Percentiles rank a stretch among this genome's conserved stretches.
These are phyloP conservation scores for Xylariales sp. DNA, from an alignment of 2,329 filamentous ascomycete species.

Conservation along the genomic window DNA sequence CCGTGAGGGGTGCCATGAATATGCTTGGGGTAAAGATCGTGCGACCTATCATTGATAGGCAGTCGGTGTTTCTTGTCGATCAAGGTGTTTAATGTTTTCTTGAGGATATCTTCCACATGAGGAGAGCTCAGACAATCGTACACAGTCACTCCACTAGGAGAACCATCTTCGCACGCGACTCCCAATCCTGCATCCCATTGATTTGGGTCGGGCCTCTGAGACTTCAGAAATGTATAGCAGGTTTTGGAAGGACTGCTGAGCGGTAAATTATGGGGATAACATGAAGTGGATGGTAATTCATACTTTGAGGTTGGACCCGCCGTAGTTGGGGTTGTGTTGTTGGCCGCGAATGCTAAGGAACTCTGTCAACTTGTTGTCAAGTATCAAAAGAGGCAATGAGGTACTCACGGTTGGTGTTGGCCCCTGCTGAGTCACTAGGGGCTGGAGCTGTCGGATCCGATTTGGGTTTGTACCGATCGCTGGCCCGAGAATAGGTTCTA, in stretches of 20 bases:
- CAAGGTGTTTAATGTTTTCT: constrained; percentile 29
- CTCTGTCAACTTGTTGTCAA: no score
- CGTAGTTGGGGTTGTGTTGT: no score
- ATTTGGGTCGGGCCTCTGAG: not conserved
- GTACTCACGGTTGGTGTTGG: constrained; percentile 1
- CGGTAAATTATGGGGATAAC: not conserved
- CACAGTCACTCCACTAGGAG: constrained; percentile 24
- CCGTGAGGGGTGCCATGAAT: not conserved
- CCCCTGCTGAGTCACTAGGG: not conserved
- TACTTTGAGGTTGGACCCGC: no score
- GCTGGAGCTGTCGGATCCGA: constrained; percentile 2
- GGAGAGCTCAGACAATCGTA: constrained; percentile 9
- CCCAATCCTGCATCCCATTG: not conserved
- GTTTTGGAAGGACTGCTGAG: not conserved
- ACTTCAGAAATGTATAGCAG: constrained; percentile 4
- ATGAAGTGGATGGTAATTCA: constrained; percentile 22
- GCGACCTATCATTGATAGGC: constrained; percentile 5
- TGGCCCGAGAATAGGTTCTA: constrained; percentile 10
- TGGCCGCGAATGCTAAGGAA: constrained; percentile 13
- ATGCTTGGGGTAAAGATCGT: constrained; percentile 4
- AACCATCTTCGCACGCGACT: constrained; percentile 2
- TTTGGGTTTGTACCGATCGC: constrained; percentile 16
- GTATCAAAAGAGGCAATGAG: no score
- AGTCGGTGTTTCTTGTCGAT: constrained; percentile 23
- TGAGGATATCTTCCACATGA: constrained; percentile 37